phyloP scores from a whole-genome alignment of 2,329 filamentous ascomycete genomes.

The Coniella vitis region DNA sequence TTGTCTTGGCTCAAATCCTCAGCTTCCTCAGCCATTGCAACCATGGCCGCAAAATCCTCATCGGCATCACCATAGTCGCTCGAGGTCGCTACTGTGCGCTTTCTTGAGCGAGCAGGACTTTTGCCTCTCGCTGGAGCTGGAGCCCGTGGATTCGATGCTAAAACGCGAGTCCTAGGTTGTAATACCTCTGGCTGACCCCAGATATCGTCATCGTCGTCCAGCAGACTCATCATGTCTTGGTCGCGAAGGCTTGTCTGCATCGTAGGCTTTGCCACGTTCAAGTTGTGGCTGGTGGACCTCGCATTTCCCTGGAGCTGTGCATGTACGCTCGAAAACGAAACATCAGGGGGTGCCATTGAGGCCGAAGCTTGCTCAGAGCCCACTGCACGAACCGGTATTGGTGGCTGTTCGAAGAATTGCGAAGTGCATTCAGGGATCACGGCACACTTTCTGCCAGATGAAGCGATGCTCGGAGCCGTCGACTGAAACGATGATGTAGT shows the following conservation, averaged over 20 bases:
- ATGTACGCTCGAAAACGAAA: conserved; percentile 18
- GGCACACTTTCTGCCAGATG: conserved; percentile 27
- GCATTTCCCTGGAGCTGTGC: background rate
- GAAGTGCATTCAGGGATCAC: conserved; percentile 29
- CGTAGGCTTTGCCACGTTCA: background rate
- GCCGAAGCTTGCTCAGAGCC: conserved; percentile 8
- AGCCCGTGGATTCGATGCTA: background rate
- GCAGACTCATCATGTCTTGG: conserved; percentile 15
- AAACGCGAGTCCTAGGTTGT: background rate
- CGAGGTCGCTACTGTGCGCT: conserved; percentile 20
- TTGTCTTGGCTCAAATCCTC: conserved; percentile 42
- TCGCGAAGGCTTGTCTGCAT: conserved; percentile 2
- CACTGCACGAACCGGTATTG: conserved; percentile 21
- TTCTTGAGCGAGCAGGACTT: conserved; percentile 16
- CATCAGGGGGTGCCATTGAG: background rate
- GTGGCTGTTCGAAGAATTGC: conserved; percentile 48
- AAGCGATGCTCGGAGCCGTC: conserved; percentile 20
- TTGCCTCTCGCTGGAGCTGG: conserved; percentile 15
- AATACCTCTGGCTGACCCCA: conserved; percentile 6
- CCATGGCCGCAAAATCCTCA: conserved; percentile 41
- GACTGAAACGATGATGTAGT: conserved; percentile 39
- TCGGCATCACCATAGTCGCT: conserved; percentile 30
- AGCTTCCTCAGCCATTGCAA: conserved; percentile 44
- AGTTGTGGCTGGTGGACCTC: background rate
- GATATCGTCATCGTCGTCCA: conserved; percentile 20